Base-by-base conservation (phyloP, 2,329 filamentous ascomycete species). In the Neonectria sp. region DNA sequence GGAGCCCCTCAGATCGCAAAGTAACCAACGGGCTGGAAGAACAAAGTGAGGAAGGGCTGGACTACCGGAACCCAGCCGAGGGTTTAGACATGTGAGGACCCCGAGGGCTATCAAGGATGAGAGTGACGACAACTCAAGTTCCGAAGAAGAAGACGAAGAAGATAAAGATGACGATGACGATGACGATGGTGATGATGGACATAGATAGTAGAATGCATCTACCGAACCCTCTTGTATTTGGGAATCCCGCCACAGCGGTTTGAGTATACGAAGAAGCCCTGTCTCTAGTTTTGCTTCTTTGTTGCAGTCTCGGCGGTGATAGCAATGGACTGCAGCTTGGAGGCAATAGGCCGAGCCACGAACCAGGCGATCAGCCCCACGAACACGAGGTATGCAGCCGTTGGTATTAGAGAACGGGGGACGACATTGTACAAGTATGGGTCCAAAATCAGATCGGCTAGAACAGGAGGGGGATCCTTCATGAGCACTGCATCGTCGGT, bases 361-460 rank as follows among this genome's bases (percentile, higher is more conserved):
- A 84, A 80, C 79, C 80, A 85, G 4, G 83, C 83, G 43, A 78
- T 70, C 29, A 81, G 68, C n/a, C 90, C 89, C 60, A 97, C 86
- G 3, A 88, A 71, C 4, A 86, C 74, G 60, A 97, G 86, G 80
- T 95, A 97, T 40, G 82, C 83, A 13, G 89, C 89, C 2, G 92
- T 95, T 24, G 93, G 91, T 25, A 92, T 76, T 17, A 98, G 84
- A 4, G 95, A 97, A 58, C 85, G 86, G 13, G 96, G 96, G 59
- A 98, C 86, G 17, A 95, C 77, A 82, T 97, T 96, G 76, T 91
- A 82, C 46, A 97, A 68, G 77, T 92, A 98, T 0, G 95, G 95
- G 79, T 98, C 96, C 27, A 99, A 88, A 75, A 98, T 93, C 79
- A 91, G 81, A 74, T 99, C 95, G 58, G 92, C 92, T 60, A 90